These are phyloP conservation scores for Ophiostoma novo-ulmi DNA, from an alignment of 2,329 filamentous ascomycete species.

Conservation along the genomic window DNA sequence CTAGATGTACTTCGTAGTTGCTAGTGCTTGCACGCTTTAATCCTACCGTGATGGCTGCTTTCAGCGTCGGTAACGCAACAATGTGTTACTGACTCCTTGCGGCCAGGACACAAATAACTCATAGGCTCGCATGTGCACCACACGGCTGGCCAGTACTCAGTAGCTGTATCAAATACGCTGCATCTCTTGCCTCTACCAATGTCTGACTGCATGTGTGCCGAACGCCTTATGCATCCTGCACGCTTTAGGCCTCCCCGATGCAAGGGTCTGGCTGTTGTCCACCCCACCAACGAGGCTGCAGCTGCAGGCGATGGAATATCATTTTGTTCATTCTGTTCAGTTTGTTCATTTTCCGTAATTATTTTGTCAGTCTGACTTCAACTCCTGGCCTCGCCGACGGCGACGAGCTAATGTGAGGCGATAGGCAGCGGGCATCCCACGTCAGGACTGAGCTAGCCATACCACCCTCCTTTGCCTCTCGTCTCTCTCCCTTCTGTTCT, in stretches of 20 bases:
- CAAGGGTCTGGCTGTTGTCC: not conserved
- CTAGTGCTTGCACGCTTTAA: too few species aligned
- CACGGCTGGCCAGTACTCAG: not conserved
- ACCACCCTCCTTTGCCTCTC: not conserved
- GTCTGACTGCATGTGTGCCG: not conserved
- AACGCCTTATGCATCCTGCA: not conserved
- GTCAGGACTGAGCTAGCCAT: constrained; percentile 5
- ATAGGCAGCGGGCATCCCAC: constrained; percentile 20
- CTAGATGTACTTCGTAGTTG: too few species aligned
- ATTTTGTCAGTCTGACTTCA: too few species aligned
- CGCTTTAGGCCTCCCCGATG: not conserved
- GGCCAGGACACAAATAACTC: too few species aligned
- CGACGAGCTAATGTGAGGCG: not conserved
- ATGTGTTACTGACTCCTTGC: not conserved
- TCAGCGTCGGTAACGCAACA: not conserved
- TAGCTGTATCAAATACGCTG: not conserved
- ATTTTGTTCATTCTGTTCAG: too few species aligned
- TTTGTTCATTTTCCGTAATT: too few species aligned
- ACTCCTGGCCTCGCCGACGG: too few species aligned
- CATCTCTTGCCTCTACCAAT: not conserved
- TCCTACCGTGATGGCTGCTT: not conserved
- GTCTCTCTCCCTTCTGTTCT: not conserved
- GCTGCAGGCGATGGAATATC: not conserved
- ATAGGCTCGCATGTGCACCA: too few species aligned
- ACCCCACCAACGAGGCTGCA: constrained; percentile 7